Percentiles rank a stretch among this genome's conserved stretches.
Conservation (phyloP, 192 early-diverging fungal genomes). For the Obelidium mucronatum region DNA sequence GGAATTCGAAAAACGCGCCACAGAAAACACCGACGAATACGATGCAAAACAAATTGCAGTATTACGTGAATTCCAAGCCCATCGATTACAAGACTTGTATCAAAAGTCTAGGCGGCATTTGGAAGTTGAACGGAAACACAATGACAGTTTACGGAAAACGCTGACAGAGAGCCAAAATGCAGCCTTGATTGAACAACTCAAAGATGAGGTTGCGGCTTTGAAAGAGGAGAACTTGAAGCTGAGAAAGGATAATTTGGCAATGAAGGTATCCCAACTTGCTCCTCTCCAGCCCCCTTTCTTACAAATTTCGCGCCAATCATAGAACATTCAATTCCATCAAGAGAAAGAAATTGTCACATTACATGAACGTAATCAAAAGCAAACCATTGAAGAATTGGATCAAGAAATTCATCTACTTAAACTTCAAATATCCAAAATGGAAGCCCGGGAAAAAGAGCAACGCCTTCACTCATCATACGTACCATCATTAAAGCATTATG, state of each 20-base stretch:
- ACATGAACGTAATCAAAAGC: conserved; percentile 4
- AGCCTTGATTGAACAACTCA: conserved; percentile 10
- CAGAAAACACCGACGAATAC: conserved; percentile 18
- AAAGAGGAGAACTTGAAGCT: conserved; percentile 32
- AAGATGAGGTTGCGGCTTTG: conserved; percentile 14
- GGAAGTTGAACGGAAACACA: conserved; percentile 33
- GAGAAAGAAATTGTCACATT: conserved; percentile 26
- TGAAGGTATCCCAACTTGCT: too few species aligned
- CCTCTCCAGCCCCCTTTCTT: too few species aligned
- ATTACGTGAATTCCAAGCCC: conserved; percentile 30
- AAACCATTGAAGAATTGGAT: conserved; percentile 32
- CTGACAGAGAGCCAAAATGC: conserved; percentile 28
- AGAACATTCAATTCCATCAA: conserved; percentile 38
- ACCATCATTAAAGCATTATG: background rate
- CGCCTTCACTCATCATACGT: conserved; percentile 15
- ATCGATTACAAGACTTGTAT: conserved; percentile 30
- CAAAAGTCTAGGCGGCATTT: conserved; percentile 24
- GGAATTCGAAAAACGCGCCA: conserved; percentile 32
- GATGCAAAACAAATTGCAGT: conserved; percentile 34
- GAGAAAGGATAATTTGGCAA: conserved; percentile 26
- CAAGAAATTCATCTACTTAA: conserved; percentile 32
- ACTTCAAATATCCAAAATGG: conserved; percentile 20
- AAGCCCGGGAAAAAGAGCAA: conserved; percentile 24
- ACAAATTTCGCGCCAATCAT: background rate
- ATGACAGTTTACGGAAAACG: conserved; percentile 22